Percentiles rank a stretch among this genome's conserved stretches.
Evolutionary conservation across 768 basidiomycete genomes (phyloP).

Genomic region (Lenzites betulinus): DNA sequence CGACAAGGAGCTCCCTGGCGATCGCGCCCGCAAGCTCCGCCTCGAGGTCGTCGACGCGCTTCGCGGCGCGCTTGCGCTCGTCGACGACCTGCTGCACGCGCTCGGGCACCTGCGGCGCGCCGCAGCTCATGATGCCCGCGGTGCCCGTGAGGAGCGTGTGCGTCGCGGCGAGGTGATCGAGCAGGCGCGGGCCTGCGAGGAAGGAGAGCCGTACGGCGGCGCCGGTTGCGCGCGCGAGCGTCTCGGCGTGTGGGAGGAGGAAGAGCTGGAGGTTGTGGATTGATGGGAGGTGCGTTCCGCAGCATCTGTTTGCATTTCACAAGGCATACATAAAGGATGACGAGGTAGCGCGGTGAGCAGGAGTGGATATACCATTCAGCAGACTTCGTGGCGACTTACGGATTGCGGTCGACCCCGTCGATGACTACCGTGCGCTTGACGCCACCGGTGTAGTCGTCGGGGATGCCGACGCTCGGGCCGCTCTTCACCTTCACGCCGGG

Average conservation of each 20-base stretch:
- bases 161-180: slow-evolving; percentile 57
- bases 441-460: slow-evolving; percentile 73
- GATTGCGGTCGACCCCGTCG: slow-evolving; percentile 78
- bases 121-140: slow-evolving; percentile 66
- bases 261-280: slow-evolving; percentile 74
- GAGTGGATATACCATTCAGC: no score
- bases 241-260: slow-evolving; percentile 68
- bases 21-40: slow-evolving; percentile 60
- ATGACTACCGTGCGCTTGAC: slow-evolving; percentile 82
- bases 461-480: slow-evolving; percentile 58
- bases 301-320: slow-evolving; percentile 59
- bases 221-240: slow-evolving; percentile 59
- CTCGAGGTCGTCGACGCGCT: slow-evolving; percentile 70
- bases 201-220: slow-evolving; percentile 79
- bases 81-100: slow-evolving; percentile 68
- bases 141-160: slow-evolving; percentile 58
- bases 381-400: slow-evolving; percentile 48
- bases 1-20: slow-evolving; percentile 35
- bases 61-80: slow-evolving; percentile 65
- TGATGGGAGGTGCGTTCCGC: slow-evolving; percentile 82
- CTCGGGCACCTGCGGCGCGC: slow-evolving; percentile 63
- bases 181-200: slow-evolving; percentile 76
- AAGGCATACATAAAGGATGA: no score
- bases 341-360: not conserved
- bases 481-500: slow-evolving; percentile 40